phyloP scores from a whole-genome alignment of 441 rosid genomes.

The Populus hybrid region DNA sequence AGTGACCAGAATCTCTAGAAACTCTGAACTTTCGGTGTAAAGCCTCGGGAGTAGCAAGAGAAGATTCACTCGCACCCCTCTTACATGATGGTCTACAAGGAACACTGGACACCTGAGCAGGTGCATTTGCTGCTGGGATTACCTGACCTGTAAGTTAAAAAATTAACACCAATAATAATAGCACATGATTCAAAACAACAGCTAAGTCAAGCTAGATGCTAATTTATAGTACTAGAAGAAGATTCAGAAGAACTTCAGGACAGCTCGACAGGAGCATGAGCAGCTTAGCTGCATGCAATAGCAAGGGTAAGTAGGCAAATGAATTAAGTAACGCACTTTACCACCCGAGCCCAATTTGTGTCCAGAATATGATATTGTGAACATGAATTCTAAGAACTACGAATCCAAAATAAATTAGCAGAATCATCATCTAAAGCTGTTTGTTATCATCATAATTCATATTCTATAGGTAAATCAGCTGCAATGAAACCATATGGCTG shows the following conservation, averaged over 20 bases:
- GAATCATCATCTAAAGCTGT: neutral
- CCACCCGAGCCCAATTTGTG: neutral
- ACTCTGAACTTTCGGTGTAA: conserved; percentile 4
- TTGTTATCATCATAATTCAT: neutral
- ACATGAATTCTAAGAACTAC: neutral
- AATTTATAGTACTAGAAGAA: conserved; percentile 18
- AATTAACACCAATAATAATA: conserved; percentile 1
- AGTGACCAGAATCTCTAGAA: neutral
- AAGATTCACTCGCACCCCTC: conserved; percentile 14
- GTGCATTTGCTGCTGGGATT: conserved; percentile 13
- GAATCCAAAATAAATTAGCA: neutral
- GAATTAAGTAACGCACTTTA: neutral
- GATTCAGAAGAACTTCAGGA: neutral
- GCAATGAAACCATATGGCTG: neutral
- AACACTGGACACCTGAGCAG: conserved; percentile 8
- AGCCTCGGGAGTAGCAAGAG: conserved; percentile 2
- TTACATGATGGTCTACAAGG: conserved; percentile 17
- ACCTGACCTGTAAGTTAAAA: conserved; percentile 18
- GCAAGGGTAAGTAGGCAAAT: neutral
- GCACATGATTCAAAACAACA: neutral
- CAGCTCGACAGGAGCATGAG: conserved; percentile 17
- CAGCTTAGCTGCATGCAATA: conserved; percentile 21
- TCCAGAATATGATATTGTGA: neutral
- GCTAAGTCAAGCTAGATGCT: neutral
- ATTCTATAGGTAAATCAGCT: neutral